Conservation (phyloP, 2,329 filamentous ascomycete genomes). For the Zasmidium cellare region DNA sequence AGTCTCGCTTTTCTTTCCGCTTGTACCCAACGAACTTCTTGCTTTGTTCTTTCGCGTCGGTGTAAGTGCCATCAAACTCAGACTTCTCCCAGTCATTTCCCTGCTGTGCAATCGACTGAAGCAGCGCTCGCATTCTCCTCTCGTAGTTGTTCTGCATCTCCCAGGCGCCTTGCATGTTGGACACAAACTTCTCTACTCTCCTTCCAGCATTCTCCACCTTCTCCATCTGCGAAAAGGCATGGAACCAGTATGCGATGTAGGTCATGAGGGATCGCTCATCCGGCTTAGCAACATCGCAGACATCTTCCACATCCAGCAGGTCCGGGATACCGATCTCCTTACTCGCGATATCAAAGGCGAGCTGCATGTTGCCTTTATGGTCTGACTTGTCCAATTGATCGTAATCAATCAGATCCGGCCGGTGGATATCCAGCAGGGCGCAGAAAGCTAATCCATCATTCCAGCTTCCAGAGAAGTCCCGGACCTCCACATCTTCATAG, state of each 20-base stretch:
- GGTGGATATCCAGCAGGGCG: conserved; percentile 92
- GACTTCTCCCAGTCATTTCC: conserved; percentile 74
- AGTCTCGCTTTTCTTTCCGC: conserved; percentile 82
- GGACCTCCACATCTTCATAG: conserved; percentile 94
- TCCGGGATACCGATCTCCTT: conserved; percentile 97
- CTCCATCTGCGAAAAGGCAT: conserved; percentile 98
- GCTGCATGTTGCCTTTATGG: conserved; percentile 94
- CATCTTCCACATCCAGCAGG: conserved; percentile 94
- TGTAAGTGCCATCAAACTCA: conserved; percentile 86
- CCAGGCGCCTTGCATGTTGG: conserved; percentile 98
- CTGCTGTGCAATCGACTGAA: conserved; percentile 73
- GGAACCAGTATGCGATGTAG: conserved; percentile 99
- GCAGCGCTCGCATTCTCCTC: conserved; percentile 79
- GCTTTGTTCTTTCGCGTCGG: conserved; percentile 86
- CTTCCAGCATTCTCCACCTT: conserved; percentile 96
- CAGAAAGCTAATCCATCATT: conserved; percentile 97
- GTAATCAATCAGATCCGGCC: conserved; percentile 95
- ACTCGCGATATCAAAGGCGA: conserved; percentile 93
- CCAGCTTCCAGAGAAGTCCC: conserved; percentile 95
- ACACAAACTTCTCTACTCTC: conserved; percentile 96
- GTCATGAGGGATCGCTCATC: conserved; percentile 98
- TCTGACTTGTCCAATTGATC: conserved; percentile 91
- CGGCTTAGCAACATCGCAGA: conserved; percentile 92
- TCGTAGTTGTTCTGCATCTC: conserved; percentile 99
- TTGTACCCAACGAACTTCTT: conserved; percentile 85